Evolutionary conservation across 2,329 filamentous ascomycete genomes (phyloP).

Genomic region (Alternaria sp.): DNA sequence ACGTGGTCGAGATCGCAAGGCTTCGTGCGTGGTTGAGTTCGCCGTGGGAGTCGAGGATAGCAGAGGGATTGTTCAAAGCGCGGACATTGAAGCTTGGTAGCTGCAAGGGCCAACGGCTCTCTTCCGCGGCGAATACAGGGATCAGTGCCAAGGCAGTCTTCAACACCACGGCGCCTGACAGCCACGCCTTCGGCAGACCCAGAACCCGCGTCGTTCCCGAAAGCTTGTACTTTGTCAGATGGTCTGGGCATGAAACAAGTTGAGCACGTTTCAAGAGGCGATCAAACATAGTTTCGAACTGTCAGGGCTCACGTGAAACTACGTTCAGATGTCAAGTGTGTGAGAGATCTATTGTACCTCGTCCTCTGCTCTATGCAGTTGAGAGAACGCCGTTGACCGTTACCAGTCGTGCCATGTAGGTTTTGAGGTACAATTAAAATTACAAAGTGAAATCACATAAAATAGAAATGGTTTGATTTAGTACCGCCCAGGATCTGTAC

Average conservation of each 20-base stretch:
- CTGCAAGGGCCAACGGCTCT: constrained; percentile 22
- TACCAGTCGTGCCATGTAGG: constrained; percentile 9
- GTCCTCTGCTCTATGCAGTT: constrained; percentile 16
- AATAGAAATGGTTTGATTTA: background rate
- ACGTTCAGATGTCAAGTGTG: background rate
- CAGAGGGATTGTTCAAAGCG: constrained; percentile 11
- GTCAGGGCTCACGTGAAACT: background rate
- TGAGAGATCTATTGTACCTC: constrained; percentile 5
- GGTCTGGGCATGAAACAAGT: background rate
- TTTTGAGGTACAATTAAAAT: constrained; percentile 32
- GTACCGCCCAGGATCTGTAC: constrained; percentile 13
- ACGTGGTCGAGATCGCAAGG: background rate
- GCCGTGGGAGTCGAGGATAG: background rate
- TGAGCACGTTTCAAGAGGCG: background rate
- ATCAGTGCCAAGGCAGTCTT: constrained; percentile 17
- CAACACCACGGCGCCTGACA: background rate
- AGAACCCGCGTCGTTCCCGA: background rate
- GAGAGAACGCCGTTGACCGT: constrained; percentile 25
- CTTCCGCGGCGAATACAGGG: constrained; percentile 29
- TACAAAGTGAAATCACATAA: constrained; percentile 29
- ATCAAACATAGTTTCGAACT: constrained; percentile 3
- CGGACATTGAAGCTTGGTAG: constrained; percentile 16
- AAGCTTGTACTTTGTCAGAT: constrained; percentile 4
- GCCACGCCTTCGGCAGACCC: background rate
- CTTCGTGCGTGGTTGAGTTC: background rate